Conservation (phyloP, 2,329 filamentous ascomycete genomes). For the Alternaria rosae region DNA sequence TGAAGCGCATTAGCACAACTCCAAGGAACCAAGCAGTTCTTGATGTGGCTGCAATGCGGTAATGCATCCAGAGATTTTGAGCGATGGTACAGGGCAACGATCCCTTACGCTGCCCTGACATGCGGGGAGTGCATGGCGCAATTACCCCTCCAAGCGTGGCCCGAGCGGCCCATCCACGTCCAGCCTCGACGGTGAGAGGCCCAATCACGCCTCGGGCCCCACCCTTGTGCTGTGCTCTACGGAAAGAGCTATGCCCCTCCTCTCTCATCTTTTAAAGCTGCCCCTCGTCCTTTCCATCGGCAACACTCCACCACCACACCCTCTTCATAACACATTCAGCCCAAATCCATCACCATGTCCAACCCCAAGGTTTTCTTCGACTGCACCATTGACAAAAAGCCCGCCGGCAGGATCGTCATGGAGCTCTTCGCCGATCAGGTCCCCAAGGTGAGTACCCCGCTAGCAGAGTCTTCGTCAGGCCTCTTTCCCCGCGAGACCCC, state of each 20-base stretch:
- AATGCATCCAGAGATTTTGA: not conserved
- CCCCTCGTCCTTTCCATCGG: slow-evolving; percentile 22
- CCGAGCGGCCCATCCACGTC: slow-evolving; percentile 12
- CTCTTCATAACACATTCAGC: slow-evolving; percentile 5
- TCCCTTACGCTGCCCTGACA: slow-evolving; percentile 15
- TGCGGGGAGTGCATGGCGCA: slow-evolving; percentile 4
- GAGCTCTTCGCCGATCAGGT: slow-evolving; percentile 73
- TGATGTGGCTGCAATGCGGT: not conserved
- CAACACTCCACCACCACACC: slow-evolving; percentile 23
- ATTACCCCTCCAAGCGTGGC: slow-evolving; percentile 19
- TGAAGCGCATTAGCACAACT: no score
- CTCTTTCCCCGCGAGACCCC: not conserved
- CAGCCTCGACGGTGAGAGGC: slow-evolving; percentile 6
- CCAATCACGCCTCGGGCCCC: slow-evolving; percentile 16
- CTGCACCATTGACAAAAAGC: slow-evolving; percentile 77
- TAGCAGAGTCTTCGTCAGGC: slow-evolving; percentile 21
- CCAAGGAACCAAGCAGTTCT: not conserved
- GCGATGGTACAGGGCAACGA: not conserved
- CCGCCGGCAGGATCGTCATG: slow-evolving; percentile 80
- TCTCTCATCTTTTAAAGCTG: slow-evolving; percentile 19
- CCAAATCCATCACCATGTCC: slow-evolving; percentile 34
- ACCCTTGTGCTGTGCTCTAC: slow-evolving; percentile 18
- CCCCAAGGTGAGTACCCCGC: slow-evolving; percentile 62
- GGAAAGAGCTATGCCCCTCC: slow-evolving; percentile 19
- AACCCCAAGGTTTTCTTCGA: slow-evolving; percentile 88